Conservation (phyloP, 2,329 filamentous ascomycete genomes). For the Claviceps arundinis region DNA sequence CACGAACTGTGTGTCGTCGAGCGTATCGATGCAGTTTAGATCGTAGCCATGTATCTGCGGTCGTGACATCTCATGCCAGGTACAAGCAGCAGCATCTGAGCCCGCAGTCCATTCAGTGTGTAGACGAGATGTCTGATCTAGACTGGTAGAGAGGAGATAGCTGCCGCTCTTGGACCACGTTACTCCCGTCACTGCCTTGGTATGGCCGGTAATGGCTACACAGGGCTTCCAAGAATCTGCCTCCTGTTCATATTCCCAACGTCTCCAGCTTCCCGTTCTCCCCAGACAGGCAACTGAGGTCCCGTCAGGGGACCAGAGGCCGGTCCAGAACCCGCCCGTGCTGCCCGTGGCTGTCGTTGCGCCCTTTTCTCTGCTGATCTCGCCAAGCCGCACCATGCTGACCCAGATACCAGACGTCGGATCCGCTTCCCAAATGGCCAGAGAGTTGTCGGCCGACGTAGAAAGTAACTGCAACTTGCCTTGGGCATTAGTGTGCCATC, state of each 20-base stretch:
- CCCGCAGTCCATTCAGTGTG: constrained; percentile 64
- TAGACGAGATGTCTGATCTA: constrained; percentile 84
- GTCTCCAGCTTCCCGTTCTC: constrained; percentile 83
- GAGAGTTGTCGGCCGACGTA: constrained; percentile 86
- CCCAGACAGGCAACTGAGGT: constrained; percentile 67
- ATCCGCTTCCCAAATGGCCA: constrained; percentile 87
- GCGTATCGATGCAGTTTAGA: constrained; percentile 78
- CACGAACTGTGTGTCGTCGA: constrained; percentile 66
- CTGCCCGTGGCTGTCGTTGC: constrained; percentile 94
- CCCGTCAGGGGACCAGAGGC: constrained; percentile 76
- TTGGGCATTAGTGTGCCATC: constrained; percentile 48
- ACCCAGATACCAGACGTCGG: constrained; percentile 79
- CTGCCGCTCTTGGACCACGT: constrained; percentile 72
- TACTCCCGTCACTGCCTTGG: constrained; percentile 65
- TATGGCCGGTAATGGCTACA: constrained; percentile 72
- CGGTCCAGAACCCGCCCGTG: constrained; percentile 92
- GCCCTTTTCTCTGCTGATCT: constrained; percentile 89
- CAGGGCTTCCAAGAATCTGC: constrained; percentile 62
- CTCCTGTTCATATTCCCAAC: constrained; percentile 55
- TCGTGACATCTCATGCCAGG: constrained; percentile 92
- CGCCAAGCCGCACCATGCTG: constrained; percentile 71
- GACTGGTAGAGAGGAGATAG: constrained; percentile 78
- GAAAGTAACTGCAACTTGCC: constrained; percentile 62
- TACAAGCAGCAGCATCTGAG: constrained; percentile 19
- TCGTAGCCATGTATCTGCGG: constrained; percentile 98